Conservation (phyloP, 805 yeast species). For the Lachancea meyersii region DNA sequence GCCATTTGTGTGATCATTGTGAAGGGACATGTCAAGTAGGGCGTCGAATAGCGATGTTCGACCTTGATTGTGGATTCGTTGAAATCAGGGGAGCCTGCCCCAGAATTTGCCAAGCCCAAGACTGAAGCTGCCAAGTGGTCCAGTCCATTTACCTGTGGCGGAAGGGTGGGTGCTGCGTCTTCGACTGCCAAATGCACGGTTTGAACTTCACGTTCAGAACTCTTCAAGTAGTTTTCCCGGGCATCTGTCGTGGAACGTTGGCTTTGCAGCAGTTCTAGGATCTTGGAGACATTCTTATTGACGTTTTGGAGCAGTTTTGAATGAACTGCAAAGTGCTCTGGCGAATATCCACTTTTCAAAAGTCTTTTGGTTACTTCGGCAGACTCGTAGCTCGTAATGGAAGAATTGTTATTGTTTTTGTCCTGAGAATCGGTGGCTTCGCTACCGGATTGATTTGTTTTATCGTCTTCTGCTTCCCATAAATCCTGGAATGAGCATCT, state of each 20-base stretch:
- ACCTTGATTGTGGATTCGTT: slow-evolving; percentile 7
- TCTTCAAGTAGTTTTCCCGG: neutral
- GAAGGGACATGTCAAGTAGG: slow-evolving; percentile 15
- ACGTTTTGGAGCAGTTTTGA: slow-evolving; percentile 16
- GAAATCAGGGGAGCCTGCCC: slow-evolving; percentile 6
- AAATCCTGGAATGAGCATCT: slow-evolving; percentile 46
- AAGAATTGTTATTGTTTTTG: neutral
- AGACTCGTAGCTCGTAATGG: slow-evolving; percentile 5
- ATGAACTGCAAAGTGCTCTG: slow-evolving; percentile 12
- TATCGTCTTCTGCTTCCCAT: slow-evolving; percentile 2
- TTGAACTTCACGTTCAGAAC: neutral
- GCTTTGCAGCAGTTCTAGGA: slow-evolving; percentile 11
- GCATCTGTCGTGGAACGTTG: neutral
- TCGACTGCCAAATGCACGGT: slow-evolving; percentile 3
- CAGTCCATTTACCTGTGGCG: neutral
- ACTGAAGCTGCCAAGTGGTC: slow-evolving; percentile 1
- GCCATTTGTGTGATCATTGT: slow-evolving; percentile 16
- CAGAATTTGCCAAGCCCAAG: neutral
- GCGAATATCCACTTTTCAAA: slow-evolving; percentile 15
- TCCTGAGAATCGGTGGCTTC: neutral
- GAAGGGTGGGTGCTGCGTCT: slow-evolving; percentile 6
- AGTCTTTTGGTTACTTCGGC: slow-evolving; percentile 15
- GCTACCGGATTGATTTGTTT: neutral
- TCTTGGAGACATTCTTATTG: slow-evolving; percentile 13
- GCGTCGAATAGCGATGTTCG: slow-evolving; percentile 13